A percentile compares a stretch with the other conserved stretches of the same genome.
Evolutionary conservation across 2,329 filamentous ascomycete genomes (phyloP).

Genomic region (Aureobasidium subglaciale): DNA sequence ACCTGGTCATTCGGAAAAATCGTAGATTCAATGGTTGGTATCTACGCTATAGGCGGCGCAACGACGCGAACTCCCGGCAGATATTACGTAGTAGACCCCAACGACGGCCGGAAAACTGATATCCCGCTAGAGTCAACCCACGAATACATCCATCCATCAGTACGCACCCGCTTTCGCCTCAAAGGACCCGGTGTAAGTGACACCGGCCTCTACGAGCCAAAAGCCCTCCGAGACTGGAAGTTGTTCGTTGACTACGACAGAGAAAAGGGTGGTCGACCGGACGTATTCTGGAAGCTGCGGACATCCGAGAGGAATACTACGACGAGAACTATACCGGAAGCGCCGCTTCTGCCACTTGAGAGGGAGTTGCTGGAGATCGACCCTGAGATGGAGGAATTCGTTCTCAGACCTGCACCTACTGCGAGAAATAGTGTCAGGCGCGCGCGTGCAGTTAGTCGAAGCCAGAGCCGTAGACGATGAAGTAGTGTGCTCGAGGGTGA

Average conservation of each 20-base stretch:
- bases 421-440: conserved; percentile 1
- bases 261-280: conserved; percentile 28
- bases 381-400: conserved; percentile 35
- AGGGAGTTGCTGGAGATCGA: conserved; percentile 36
- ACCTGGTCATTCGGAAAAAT: conserved; percentile 46
- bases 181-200: conserved; percentile 42
- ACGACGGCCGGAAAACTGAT: conserved; percentile 34
- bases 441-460: neutral
- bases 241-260: conserved; percentile 38
- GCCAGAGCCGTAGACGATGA: conserved; percentile 7
- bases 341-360: conserved; percentile 39
- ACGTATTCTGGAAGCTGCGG: conserved; percentile 37
- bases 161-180: conserved; percentile 38
- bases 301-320: conserved; percentile 31
- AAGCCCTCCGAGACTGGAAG: conserved; percentile 40
- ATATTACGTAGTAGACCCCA: conserved; percentile 41
- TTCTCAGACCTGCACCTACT: conserved; percentile 23
- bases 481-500: no score
- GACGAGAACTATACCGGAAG: conserved; percentile 36
- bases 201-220: conserved; percentile 38
- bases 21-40: conserved; percentile 38
- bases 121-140: conserved; percentile 41
- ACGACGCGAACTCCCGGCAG: conserved; percentile 40
- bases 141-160: conserved; percentile 47
- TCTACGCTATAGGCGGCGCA: conserved; percentile 41